Conservation (phyloP, 257 asterid genomes). For the Fraxinus pennsylvanica region DNA sequence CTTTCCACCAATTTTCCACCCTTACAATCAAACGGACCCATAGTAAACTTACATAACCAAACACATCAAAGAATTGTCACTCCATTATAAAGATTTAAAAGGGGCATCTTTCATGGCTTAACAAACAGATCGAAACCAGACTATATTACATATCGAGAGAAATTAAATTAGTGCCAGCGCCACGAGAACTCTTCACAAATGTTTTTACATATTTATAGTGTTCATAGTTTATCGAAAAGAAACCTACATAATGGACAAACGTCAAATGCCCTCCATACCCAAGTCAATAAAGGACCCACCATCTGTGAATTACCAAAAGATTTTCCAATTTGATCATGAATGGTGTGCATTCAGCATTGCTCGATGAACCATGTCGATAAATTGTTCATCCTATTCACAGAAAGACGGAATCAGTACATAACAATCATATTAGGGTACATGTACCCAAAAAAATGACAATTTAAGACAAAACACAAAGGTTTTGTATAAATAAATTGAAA, state of each 20-base stretch:
- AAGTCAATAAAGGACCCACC: neutral
- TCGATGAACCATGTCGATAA: constrained; percentile 76
- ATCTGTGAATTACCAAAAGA: neutral
- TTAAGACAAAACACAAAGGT: neutral
- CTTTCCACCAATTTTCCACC: too few species aligned
- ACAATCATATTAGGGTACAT: constrained; percentile 3
- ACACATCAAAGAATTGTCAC: neutral
- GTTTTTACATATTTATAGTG: constrained; percentile 19
- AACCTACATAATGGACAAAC: constrained; percentile 25
- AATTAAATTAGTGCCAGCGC: constrained; percentile 8
- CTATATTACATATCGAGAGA: constrained; percentile 6
- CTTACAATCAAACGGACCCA: too few species aligned
- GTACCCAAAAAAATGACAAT: neutral
- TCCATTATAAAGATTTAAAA: neutral
- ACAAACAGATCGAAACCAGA: constrained; percentile 1
- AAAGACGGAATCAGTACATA: constrained; percentile 11
- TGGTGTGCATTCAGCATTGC: constrained; percentile 76
- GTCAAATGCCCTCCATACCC: neutral
- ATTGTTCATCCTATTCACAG: constrained; percentile 65
- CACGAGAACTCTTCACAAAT: constrained; percentile 36
- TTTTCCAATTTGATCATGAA: constrained; percentile 37
- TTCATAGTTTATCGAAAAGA: neutral
- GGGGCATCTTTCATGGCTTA: neutral
- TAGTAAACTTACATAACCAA: neutral
- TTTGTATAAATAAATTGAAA: neutral